Evolutionary conservation across 2,329 filamentous ascomycete genomes (phyloP).

Genomic region (Laburnicola sp.): DNA sequence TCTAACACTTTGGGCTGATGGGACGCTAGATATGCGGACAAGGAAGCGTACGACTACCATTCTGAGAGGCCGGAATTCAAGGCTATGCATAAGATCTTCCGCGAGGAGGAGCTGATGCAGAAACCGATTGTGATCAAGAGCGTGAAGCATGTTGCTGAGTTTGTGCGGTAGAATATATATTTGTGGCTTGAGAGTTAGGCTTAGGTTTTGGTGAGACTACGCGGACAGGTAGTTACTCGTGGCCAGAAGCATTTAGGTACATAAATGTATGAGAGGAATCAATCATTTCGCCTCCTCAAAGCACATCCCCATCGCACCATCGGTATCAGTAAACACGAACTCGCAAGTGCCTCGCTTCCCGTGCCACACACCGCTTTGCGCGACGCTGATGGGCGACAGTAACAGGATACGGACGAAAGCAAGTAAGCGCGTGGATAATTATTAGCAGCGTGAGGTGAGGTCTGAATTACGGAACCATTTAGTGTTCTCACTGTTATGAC

Average conservation of each 20-base stretch:
- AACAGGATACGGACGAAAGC: no score
- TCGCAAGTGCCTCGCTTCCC: neutral
- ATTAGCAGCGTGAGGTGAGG: no score
- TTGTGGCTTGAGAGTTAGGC: neutral
- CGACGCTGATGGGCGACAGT: no score
- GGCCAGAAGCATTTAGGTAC: no score
- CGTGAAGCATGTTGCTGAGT: slow-evolving; percentile 7
- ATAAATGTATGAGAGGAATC: no score
- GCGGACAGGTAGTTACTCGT: no score
- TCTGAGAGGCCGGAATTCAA: slow-evolving; percentile 3
- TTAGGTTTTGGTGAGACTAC: neutral
- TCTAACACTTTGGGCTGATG: neutral
- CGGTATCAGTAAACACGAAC: neutral
- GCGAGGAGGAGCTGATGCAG: slow-evolving; percentile 8
- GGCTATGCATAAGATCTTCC: slow-evolving; percentile 8
- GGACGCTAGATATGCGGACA: slow-evolving; percentile 5
- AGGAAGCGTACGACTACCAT: slow-evolving; percentile 5
- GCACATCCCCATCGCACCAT: neutral
- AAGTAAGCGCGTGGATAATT: no score
- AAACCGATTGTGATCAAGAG: slow-evolving; percentile 5
- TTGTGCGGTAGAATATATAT: neutral
- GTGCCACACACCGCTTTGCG: neutral
- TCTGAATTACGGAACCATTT: no score
- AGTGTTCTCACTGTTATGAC: no score
- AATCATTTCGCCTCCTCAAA: no score